phyloP scores from a whole-genome alignment of 352 stramenopile genomes.

The Pythium vanterpoolii region DNA sequence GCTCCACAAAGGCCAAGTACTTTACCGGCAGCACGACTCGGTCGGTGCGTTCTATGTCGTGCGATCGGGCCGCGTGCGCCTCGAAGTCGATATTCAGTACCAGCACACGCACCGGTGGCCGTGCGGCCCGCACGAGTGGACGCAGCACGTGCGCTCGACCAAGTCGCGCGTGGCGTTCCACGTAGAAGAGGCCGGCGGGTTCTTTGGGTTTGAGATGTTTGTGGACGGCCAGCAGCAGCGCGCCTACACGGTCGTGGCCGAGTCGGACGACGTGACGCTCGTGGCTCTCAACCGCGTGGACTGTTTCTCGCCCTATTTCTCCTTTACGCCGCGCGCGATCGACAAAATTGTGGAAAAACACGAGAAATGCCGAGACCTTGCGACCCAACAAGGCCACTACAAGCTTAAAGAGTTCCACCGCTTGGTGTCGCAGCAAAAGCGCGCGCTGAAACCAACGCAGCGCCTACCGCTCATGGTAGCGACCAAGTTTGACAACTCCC shows the following conservation, averaged over 20 bases:
- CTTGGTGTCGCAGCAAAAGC: slow-evolving; percentile 19
- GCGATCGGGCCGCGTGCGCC: slow-evolving; percentile 43
- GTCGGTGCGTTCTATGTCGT: slow-evolving; percentile 70
- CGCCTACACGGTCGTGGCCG: slow-evolving; percentile 53
- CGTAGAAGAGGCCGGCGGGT: slow-evolving; percentile 42
- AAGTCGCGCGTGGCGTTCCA: slow-evolving; percentile 51
- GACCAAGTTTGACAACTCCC: slow-evolving; percentile 39
- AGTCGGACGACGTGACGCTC: slow-evolving; percentile 47
- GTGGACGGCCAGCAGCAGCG: slow-evolving; percentile 44
- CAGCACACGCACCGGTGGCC: slow-evolving; percentile 68
- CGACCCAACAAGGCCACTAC: slow-evolving; percentile 43
- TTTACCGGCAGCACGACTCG: slow-evolving; percentile 61
- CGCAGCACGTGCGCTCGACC: slow-evolving; percentile 48
- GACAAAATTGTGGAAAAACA: slow-evolving; percentile 58
- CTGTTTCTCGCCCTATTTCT: slow-evolving; percentile 73
- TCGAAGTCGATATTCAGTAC: slow-evolving; percentile 71
- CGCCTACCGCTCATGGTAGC: slow-evolving; percentile 35
- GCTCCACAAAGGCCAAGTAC: slow-evolving; percentile 48
- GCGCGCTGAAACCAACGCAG: slow-evolving; percentile 26
- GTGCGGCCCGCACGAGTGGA: slow-evolving; percentile 43
- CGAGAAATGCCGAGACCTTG: slow-evolving; percentile 39
- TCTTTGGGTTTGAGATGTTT: slow-evolving; percentile 77
- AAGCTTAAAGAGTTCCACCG: slow-evolving; percentile 51
- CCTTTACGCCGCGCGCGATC: slow-evolving; percentile 56
- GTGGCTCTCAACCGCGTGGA: slow-evolving; percentile 68